Percentiles rank a stretch among this genome's conserved stretches.
Conservation (phyloP, 768 basidiomycete species). For the Lactarius quietus region DNA sequence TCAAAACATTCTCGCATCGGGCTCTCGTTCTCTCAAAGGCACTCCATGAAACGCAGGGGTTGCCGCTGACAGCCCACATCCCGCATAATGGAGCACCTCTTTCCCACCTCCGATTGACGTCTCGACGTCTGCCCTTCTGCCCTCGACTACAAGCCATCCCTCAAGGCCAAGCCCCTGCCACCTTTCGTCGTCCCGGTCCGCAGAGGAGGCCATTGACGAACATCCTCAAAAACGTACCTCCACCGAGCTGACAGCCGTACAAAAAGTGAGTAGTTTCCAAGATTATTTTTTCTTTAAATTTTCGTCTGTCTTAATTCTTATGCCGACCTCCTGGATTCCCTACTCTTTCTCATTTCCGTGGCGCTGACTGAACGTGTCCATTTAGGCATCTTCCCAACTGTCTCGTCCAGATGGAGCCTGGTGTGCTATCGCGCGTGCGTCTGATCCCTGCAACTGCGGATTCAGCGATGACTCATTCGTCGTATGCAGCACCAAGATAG, state of each 20-base stretch:
- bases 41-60: neutral
- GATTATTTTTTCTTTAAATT: neutral
- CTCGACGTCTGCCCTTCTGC: conserved; percentile 97
- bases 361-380: neutral
- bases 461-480: conserved; percentile 99
- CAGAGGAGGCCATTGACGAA: conserved; percentile 94
- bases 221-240: conserved; percentile 94
- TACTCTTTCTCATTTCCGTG: neutral
- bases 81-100: conserved; percentile 30
- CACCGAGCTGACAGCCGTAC: conserved; percentile 85
- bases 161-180: conserved; percentile 81
- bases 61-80: conserved; percentile 23
- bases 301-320: too few relatives aligned
- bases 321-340: too few relatives aligned
- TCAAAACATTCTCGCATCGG: conserved; percentile 15
- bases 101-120: conserved; percentile 79
- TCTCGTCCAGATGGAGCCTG: conserved; percentile 96
- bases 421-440: conserved; percentile 94
- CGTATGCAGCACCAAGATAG: conserved; percentile 94
- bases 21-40: conserved; percentile 7
- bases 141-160: conserved; percentile 84
- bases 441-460: conserved; percentile 92
- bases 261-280: conserved; percentile 62
- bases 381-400: conserved; percentile 92
- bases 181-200: conserved; percentile 74